A percentile compares a stretch with the other conserved stretches of the same genome.
Conservation (phyloP, 2,329 filamentous ascomycete genomes). For the Penicillium concentricum region DNA sequence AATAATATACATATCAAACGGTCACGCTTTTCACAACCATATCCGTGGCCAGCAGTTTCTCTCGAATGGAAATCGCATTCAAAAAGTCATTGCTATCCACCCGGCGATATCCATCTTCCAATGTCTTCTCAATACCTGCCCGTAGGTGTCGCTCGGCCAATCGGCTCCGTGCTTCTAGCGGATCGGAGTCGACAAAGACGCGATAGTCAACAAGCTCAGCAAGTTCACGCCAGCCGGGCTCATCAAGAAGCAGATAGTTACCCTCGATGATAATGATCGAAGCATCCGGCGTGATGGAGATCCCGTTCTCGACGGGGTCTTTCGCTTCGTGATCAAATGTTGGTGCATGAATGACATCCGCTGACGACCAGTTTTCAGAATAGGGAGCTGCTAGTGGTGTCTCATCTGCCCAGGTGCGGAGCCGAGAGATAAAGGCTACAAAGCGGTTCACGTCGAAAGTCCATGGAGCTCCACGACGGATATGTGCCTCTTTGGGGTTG, state of each 20-base stretch:
- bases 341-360: constrained; percentile 28
- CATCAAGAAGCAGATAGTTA: constrained; percentile 28
- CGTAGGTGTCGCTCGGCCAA: constrained; percentile 42
- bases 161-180: constrained; percentile 35
- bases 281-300: constrained; percentile 24
- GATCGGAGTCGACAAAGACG: constrained; percentile 44
- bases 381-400: constrained; percentile 3
- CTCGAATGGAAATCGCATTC: constrained; percentile 34
- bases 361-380: constrained; percentile 4
- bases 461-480: constrained; percentile 39
- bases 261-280: constrained; percentile 23
- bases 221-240: constrained; percentile 36
- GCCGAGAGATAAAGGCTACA: constrained; percentile 25
- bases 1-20: background rate
- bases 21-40: constrained; percentile 27
- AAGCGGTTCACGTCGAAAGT: constrained; percentile 37
- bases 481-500: constrained; percentile 34
- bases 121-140: constrained; percentile 42
- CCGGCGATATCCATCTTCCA: constrained; percentile 36
- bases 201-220: constrained; percentile 40
- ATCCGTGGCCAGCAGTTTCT: constrained; percentile 28
- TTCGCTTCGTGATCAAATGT: constrained; percentile 38
- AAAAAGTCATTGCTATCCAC: constrained; percentile 42
- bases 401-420: constrained; percentile 29
- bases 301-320: constrained; percentile 33